Conservation (phyloP, 441 rosid species). For the Bruguiera hainesii region DNA sequence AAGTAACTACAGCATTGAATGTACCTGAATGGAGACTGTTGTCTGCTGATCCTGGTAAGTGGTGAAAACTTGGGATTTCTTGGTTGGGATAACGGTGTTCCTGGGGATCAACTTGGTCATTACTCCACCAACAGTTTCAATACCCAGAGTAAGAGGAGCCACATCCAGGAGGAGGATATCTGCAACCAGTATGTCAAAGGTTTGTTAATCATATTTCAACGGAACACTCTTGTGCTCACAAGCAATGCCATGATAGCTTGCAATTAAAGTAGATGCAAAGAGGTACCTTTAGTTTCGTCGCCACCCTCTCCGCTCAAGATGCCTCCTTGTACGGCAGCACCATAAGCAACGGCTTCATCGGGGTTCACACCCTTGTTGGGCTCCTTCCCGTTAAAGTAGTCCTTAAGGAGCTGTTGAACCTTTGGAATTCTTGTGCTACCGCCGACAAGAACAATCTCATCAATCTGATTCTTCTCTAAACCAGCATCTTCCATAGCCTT, state of each 20-base stretch:
- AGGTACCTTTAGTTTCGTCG: constrained; percentile 77
- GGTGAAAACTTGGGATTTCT: constrained; percentile 86
- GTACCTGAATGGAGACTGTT: constrained; percentile 74
- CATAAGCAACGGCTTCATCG: constrained; percentile 86
- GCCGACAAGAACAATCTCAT: constrained; percentile 82
- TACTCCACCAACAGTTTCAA: constrained; percentile 89
- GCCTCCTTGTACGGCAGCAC: constrained; percentile 95
- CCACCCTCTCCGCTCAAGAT: constrained; percentile 95
- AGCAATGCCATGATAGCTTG: too few species aligned
- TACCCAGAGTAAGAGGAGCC: constrained; percentile 81
- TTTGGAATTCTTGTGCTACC: constrained; percentile 90
- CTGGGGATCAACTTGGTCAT: constrained; percentile 95
- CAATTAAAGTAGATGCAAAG: neutral
- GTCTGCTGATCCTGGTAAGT: constrained; percentile 96
- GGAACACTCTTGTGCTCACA: neutral
- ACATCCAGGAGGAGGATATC: constrained; percentile 85
- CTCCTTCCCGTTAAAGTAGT: constrained; percentile 85
- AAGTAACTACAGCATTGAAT: neutral
- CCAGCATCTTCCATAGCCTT: constrained; percentile 89
- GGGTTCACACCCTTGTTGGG: constrained; percentile 97
- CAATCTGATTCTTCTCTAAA: constrained; percentile 63
- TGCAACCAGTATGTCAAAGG: constrained; percentile 18
- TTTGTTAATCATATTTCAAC: neutral
- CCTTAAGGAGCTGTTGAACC: constrained; percentile 88
- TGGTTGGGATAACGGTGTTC: constrained; percentile 81